Conservation (phyloP, 2,329 filamentous ascomycete genomes). For the Cryphonectria radicalis region DNA sequence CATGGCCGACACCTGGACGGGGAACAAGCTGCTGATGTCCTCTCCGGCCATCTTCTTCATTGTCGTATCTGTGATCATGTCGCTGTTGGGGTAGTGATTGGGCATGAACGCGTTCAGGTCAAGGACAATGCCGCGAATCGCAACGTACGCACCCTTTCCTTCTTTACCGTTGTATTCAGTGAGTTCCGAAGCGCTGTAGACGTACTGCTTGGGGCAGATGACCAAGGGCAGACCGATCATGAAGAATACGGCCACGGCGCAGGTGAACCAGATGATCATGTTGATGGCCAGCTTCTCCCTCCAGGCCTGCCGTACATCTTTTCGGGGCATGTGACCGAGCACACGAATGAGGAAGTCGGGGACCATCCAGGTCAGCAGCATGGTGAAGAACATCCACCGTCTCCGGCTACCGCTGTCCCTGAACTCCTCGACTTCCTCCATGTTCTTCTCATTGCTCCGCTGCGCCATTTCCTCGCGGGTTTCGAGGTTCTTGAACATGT, state of each 20-base stretch:
- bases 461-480: slow-evolving; percentile 94
- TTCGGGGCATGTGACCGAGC: slow-evolving; percentile 84
- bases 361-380: slow-evolving; percentile 80
- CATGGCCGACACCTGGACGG: slow-evolving; percentile 89
- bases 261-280: slow-evolving; percentile 91
- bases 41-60: slow-evolving; percentile 82
- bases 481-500: slow-evolving; percentile 98
- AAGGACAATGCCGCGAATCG: slow-evolving; percentile 89
- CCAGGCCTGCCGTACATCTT: slow-evolving; percentile 92
- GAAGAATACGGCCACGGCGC: slow-evolving; percentile 80
- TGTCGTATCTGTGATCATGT: slow-evolving; percentile 57
- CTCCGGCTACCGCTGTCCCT: slow-evolving; percentile 79
- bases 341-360: slow-evolving; percentile 81
- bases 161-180: slow-evolving; percentile 73
- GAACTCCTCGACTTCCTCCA: slow-evolving; percentile 88
- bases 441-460: slow-evolving; percentile 86
- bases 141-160: slow-evolving; percentile 66
- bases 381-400: slow-evolving; percentile 87
- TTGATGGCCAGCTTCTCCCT: slow-evolving; percentile 98
- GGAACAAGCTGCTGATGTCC: slow-evolving; percentile 89
- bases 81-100: slow-evolving; percentile 73
- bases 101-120: slow-evolving; percentile 76
- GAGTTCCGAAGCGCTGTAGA: slow-evolving; percentile 81
- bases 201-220: slow-evolving; percentile 89
- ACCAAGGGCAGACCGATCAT: slow-evolving; percentile 84